Conservation (phyloP, 129 eudicot genomes). For the Chrysanthemum lavandulifolium region DNA sequence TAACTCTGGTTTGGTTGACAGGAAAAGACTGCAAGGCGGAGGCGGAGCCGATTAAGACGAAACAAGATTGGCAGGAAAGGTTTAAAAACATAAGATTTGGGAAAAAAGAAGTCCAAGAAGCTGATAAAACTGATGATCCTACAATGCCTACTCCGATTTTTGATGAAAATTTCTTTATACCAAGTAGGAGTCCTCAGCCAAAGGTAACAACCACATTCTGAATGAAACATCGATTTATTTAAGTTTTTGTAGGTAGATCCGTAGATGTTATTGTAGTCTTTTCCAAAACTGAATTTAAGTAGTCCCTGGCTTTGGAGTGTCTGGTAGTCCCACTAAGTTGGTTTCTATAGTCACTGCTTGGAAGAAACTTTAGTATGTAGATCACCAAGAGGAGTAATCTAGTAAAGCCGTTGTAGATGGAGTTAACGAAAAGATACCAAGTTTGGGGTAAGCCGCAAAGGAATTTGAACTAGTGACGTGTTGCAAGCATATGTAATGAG, state of each 20-base stretch:
- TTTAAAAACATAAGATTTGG: slow-evolving; percentile 72
- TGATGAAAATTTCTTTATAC: slow-evolving; percentile 62
- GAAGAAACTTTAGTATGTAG: not conserved
- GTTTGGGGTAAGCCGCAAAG: not conserved
- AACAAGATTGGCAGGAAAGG: slow-evolving; percentile 90
- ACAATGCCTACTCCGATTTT: slow-evolving; percentile 54
- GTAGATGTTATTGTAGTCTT: not conserved
- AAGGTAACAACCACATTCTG: slow-evolving; percentile 39
- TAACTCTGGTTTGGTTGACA: slow-evolving; percentile 27
- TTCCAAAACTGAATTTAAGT: not conserved
- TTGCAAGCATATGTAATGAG: slow-evolving; percentile 1
- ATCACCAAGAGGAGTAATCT: not conserved
- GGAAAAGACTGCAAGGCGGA: slow-evolving; percentile 53
- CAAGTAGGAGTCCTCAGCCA: slow-evolving; percentile 36
- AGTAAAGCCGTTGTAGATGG: not conserved
- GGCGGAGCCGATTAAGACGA: slow-evolving; percentile 63
- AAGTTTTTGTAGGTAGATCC: not conserved
- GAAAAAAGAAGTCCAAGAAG: slow-evolving; percentile 62
- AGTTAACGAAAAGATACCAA: not conserved
- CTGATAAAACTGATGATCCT: slow-evolving; percentile 51
- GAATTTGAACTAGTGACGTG: not conserved
- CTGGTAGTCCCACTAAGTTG: not conserved
- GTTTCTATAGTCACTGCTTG: not conserved
- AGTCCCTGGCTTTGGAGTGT: slow-evolving; percentile 4
- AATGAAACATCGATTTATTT: slow-evolving; percentile 1